A percentile compares a stretch with the other conserved stretches of the same genome.
Conservation (phyloP, 164 flowering plant genomes). For the Tinospora cordifolia region DNA sequence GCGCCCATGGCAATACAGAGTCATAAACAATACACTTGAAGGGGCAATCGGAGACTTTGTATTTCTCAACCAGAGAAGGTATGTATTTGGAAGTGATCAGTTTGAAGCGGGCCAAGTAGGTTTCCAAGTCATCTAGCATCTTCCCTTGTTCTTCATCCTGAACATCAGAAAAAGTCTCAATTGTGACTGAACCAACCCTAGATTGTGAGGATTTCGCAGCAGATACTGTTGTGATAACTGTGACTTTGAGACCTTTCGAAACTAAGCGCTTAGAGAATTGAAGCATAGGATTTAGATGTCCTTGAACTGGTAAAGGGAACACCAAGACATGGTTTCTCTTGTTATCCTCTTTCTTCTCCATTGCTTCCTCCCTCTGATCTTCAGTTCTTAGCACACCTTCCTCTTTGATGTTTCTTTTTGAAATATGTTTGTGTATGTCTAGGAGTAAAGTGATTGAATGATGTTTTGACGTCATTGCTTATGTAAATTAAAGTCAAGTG, state of each 20-base stretch:
- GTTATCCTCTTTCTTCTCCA: neutral
- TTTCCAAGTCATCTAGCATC: no score
- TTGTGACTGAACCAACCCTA: slow-evolving; percentile 1
- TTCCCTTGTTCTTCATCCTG: neutral
- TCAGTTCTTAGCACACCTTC: no score
- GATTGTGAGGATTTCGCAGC: neutral
- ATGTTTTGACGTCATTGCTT: no score
- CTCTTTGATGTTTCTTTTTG: no score
- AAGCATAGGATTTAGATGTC: slow-evolving; percentile 18
- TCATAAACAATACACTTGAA: slow-evolving; percentile 12
- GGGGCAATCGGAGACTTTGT: slow-evolving; percentile 1
- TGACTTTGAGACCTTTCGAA: slow-evolving; percentile 5
- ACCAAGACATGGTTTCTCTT: neutral
- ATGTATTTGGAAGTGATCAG: neutral
- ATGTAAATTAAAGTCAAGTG: no score
- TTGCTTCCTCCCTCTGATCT: neutral
- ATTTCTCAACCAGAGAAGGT: slow-evolving; percentile 2
- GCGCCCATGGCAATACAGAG: slow-evolving; percentile 12
- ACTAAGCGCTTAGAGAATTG: slow-evolving; percentile 6
- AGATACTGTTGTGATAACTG: neutral
- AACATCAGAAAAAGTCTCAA: slow-evolving; percentile 1
- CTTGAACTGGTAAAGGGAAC: slow-evolving; percentile 14
- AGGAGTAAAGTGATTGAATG: no score
- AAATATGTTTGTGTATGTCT: no score
- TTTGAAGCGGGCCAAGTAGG: neutral